phyloP scores from a whole-genome alignment of 225 moss, liverwort and hornwort genomes.

The Marchantia polymorpha region DNA sequence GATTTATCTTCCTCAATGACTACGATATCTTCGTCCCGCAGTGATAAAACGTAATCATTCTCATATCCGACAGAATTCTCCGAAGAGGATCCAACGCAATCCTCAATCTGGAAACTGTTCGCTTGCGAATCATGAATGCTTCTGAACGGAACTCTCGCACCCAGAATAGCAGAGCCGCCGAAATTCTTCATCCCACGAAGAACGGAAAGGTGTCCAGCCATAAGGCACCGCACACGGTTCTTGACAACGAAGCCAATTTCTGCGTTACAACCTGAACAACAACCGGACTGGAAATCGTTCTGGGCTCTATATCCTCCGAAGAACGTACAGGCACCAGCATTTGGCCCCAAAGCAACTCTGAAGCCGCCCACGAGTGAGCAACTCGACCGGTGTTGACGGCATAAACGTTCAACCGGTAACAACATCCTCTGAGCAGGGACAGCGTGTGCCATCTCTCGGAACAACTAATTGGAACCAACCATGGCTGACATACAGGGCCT shows the following conservation, averaged over 20 bases:
- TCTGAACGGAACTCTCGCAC: neutral
- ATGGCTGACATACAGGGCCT: neutral
- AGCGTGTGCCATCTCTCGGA: neutral
- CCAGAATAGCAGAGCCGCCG: neutral
- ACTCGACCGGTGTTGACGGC: neutral
- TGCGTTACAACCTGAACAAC: neutral
- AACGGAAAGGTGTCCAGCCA: neutral
- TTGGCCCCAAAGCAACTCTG: neutral
- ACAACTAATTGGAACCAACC: neutral
- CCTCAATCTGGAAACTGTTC: neutral
- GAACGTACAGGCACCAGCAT: neutral
- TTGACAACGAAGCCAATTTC: neutral
- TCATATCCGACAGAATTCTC: neutral
- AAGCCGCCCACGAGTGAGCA: neutral
- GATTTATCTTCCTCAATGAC: neutral
- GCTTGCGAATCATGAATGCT: constrained; percentile 8
- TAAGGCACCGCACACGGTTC: neutral
- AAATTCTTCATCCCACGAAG: neutral
- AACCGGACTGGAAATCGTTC: neutral
- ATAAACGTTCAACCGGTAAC: neutral
- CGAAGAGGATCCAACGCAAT: neutral
- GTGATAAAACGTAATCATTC: neutral
- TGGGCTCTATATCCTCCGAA: neutral
- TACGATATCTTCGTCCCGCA: constrained; percentile 5
- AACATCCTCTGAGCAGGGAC: neutral